phyloP scores from a whole-genome alignment of 2,329 filamentous ascomycete species.

The Neopestalotiopsis sp. region DNA sequence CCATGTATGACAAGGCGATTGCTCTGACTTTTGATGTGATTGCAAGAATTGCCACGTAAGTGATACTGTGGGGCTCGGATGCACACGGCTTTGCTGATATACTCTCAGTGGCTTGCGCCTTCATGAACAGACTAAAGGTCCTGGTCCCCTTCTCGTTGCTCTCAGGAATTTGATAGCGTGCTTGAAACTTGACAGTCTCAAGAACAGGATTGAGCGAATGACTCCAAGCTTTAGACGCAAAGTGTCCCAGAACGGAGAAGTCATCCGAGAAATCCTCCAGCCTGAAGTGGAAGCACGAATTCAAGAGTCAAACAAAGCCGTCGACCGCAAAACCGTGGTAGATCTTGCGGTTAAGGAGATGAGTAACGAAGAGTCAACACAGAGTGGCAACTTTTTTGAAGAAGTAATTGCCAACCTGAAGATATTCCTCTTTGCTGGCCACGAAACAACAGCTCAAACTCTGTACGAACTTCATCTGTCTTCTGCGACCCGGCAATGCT shows the following conservation, averaged over 20 bases:
- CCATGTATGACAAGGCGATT: conserved; percentile 20
- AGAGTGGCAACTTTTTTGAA: conserved; percentile 15
- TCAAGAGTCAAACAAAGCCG: neutral
- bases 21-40: conserved; percentile 25
- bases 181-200: conserved; percentile 15
- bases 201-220: conserved; percentile 19
- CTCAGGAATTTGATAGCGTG: conserved; percentile 12
- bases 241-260: neutral
- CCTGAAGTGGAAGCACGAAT: conserved; percentile 14
- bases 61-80: neutral
- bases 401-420: conserved; percentile 18
- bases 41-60: conserved; percentile 22
- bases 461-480: conserved; percentile 17
- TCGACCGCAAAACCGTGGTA: conserved; percentile 17
- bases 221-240: conserved; percentile 14
- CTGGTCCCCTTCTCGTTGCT: neutral
- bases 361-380: neutral
- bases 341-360: conserved; percentile 16
- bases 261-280: conserved; percentile 12
- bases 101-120: neutral
- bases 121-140: neutral
- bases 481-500: neutral
- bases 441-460: conserved; percentile 22
- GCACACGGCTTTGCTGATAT: neutral
- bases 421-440: conserved; percentile 21